A percentile compares a stretch with the other conserved stretches of the same genome.
phyloP scores from a whole-genome alignment of 2,329 filamentous ascomycete species.

The Exophiala sp. region DNA sequence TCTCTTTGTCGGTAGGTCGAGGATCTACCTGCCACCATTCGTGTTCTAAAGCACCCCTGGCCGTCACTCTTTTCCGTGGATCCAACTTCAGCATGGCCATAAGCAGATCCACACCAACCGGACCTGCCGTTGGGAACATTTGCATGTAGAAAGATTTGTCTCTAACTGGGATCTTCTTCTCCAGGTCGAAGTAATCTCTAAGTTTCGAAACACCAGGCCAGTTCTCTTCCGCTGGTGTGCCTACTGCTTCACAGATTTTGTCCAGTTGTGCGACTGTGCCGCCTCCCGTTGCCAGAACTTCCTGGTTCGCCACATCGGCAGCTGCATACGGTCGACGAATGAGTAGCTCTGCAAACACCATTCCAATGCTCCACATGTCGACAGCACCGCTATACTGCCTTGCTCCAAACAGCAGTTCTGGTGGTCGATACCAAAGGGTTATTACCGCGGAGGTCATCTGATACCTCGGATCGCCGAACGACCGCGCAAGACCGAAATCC shows the following conservation, averaged over 20 bases:
- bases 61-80: constrained; percentile 77
- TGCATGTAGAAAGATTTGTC: constrained; percentile 69
- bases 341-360: constrained; percentile 89
- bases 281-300: constrained; percentile 20
- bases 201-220: constrained; percentile 89
- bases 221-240: constrained; percentile 87
- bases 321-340: constrained; percentile 78
- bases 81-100: constrained; percentile 82
- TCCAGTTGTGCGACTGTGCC: constrained; percentile 69
- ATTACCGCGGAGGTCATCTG: constrained; percentile 94
- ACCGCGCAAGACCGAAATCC: constrained; percentile 91
- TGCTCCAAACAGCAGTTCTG: constrained; percentile 88
- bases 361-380: constrained; percentile 89
- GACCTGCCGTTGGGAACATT: constrained; percentile 75
- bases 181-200: constrained; percentile 68
- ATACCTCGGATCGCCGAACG: constrained; percentile 81
- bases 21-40: constrained; percentile 83
- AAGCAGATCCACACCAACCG: constrained; percentile 80
- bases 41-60: constrained; percentile 73
- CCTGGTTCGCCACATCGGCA: constrained; percentile 66
- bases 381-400: constrained; percentile 85
- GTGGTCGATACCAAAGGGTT: constrained; percentile 93
- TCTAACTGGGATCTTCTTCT: constrained; percentile 55
- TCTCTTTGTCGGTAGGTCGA: constrained; percentile 73
- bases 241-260: constrained; percentile 79